A percentile compares a stretch with the other conserved stretches of the same genome.
These are phyloP conservation scores for Eutrema yunnanense DNA, from an alignment of 345 rosid genomes.

Conservation along the genomic window DNA sequence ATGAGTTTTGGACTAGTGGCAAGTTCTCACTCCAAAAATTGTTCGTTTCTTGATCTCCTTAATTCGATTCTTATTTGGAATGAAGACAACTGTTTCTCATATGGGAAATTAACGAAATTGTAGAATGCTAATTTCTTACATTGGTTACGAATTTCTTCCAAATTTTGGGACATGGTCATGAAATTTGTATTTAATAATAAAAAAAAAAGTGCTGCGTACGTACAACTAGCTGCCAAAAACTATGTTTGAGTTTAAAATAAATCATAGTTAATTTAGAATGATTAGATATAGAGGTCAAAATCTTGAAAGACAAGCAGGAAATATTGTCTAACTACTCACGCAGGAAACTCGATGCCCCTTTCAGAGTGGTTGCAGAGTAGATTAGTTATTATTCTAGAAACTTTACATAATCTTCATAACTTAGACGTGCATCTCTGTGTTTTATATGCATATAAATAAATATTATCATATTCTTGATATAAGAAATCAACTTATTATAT, in stretches of 20 bases:
- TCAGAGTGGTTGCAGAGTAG: constrained; percentile 25
- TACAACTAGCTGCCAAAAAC: not conserved
- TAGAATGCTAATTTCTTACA: no score
- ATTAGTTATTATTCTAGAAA: constrained; percentile 21
- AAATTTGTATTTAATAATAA: not conserved
- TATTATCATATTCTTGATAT: not conserved
- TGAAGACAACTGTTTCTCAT: no score
- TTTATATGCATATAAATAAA: not conserved
- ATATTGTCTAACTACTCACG: constrained; percentile 17
- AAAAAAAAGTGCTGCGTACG: not conserved
- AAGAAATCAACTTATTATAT: not conserved
- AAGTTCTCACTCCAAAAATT: no score
- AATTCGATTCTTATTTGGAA: no score
- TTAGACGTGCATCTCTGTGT: not conserved
- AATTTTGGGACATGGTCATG: not conserved
- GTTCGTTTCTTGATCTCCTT: no score
- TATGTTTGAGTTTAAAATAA: not conserved
- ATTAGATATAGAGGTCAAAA: constrained; percentile 3
- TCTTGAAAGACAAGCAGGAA: constrained; percentile 15
- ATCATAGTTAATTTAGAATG: not conserved
- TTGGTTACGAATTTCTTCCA: no score
- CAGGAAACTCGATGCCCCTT: constrained; percentile 18
- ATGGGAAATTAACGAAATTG: no score
- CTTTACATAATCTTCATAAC: not conserved
- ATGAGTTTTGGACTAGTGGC: no score